A percentile compares a stretch with the other conserved stretches of the same genome.
These are phyloP conservation scores for Ceriops zippeliana DNA, from an alignment of 345 rosid genomes.

Conservation along the genomic window DNA sequence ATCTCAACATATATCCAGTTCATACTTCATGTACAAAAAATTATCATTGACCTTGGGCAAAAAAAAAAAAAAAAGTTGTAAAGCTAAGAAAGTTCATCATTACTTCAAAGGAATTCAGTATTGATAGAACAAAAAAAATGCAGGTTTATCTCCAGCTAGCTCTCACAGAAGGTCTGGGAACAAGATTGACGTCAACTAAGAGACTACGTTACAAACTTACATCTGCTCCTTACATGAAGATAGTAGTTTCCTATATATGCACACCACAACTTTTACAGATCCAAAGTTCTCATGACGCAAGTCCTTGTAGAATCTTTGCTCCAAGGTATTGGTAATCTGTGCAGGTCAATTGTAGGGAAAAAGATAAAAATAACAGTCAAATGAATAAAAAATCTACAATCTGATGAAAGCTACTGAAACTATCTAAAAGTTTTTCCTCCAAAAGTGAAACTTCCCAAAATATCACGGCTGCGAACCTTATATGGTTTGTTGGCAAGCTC, in stretches of 20 bases:
- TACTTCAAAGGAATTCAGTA: background rate
- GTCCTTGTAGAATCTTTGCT: slow-evolving; percentile 79
- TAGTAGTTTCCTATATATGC: slow-evolving; percentile 61
- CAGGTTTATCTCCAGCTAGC: background rate
- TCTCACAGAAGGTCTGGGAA: background rate
- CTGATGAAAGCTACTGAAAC: background rate
- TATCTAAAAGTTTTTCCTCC: background rate
- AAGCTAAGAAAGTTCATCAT: background rate
- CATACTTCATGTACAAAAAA: no score
- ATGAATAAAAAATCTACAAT: slow-evolving; percentile 8
- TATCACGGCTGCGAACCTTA: no score
- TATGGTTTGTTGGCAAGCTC: no score
- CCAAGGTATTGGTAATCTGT: slow-evolving; percentile 68
- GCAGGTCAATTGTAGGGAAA: background rate
- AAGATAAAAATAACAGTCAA: slow-evolving; percentile 19
- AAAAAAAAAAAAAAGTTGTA: background rate
- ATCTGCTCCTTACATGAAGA: slow-evolving; percentile 81
- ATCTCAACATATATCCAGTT: no score
- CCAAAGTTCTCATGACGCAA: slow-evolving; percentile 67
- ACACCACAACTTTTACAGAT: slow-evolving; percentile 67
- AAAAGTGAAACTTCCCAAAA: no score
- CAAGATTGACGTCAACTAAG: background rate
- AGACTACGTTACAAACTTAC: slow-evolving; percentile 46
- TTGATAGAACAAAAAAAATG: background rate
- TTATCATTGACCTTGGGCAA: no score